Percentiles rank a stretch among this genome's conserved stretches.
These are phyloP conservation scores for Poa pratensis DNA, from an alignment of 176 grass and related monocot species.

Conservation along the genomic window DNA sequence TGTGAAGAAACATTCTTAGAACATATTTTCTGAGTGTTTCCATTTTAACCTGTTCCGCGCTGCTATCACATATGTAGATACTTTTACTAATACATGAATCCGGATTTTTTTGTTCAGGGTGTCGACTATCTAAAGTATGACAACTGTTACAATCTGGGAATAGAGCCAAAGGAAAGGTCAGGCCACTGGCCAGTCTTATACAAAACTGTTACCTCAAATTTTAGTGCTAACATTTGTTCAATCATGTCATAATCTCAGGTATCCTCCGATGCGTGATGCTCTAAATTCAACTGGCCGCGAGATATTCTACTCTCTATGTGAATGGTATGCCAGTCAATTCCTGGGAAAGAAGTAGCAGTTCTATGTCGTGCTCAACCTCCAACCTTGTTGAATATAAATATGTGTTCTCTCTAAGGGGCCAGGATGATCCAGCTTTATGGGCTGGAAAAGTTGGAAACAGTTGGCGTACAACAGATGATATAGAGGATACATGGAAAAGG, in stretches of 20 bases:
- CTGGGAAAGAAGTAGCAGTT: not conserved
- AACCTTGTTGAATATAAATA: constrained; percentile 5
- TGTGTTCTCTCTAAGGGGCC: constrained; percentile 67
- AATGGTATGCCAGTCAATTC: constrained; percentile 62
- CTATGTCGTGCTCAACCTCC: constrained; percentile 8
- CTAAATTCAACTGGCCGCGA: constrained; percentile 82
- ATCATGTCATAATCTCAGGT: constrained; percentile 54
- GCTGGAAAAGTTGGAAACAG: constrained; percentile 91
- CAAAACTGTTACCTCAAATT: constrained; percentile 7
- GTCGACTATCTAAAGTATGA: constrained; percentile 97
- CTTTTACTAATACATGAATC: constrained; percentile 10
- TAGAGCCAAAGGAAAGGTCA: constrained; percentile 80
- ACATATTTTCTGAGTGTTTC: not conserved
- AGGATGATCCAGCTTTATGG: constrained; percentile 94
- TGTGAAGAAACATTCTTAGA: not conserved
- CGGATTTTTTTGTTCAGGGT: constrained; percentile 45
- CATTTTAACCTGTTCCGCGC: constrained; percentile 12
- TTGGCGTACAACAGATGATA: constrained; percentile 97
- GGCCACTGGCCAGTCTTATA: not conserved
- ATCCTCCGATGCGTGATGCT: constrained; percentile 97
- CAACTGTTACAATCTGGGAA: constrained; percentile 92
- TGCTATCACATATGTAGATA: constrained; percentile 13
- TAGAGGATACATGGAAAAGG: constrained; percentile 91
- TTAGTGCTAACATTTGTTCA: constrained; percentile 23
- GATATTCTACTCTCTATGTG: constrained; percentile 94